Evolutionary conservation across 805 yeast genomes (phyloP), one percentile per base, ranked within the genome.

Genomic region (Wilhelminamyces savonicus): DNA sequence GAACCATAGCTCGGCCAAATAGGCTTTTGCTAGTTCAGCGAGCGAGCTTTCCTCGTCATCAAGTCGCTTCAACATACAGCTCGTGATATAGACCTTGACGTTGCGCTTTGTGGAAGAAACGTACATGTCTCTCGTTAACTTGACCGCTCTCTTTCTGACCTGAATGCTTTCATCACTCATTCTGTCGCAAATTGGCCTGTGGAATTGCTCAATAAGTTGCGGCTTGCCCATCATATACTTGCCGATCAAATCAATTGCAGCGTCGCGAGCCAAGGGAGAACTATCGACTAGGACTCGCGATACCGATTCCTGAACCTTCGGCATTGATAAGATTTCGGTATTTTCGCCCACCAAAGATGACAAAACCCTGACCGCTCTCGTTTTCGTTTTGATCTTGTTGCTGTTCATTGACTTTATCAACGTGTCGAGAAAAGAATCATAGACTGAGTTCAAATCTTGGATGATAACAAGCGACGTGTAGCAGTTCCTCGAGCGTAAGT

Each of bases 191-290:
- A 82, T 54, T 12, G 71, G 56, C 7, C 48, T 54, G 44, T 74
- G 74, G 38, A 71, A 78, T 16, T 66, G 67, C 2, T 64, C 62
- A 13, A 71, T 59, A 18, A 68, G 47, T 3, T 60, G 66, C 0
- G 75, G 72, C 28, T 63, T 63, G 2, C 59, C 41, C 3, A 55
- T 43, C 23, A 78, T 46, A 31, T 68, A 73, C 29, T 61, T 65
- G 8, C 69, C 66, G 16, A 86, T 53, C 23, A 86, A 61, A 24
- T 83, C 92, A 17, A 86, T 56, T 2, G 79, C 79, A 0, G 94
- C 84, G 43, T 81, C 87, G 34, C 86, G 67, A 0, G 85, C 90
- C 23, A 78, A 68, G 0, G 94, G 76, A 2, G 86, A 82, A 0
- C 69, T 46, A 37, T 82, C 90, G 4, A 47, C 53, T 22, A 86